These are phyloP conservation scores for Homolaphlyctis polyrhiza DNA, from an alignment of 371 early-diverging fungal genomes.

Conservation along the genomic window DNA sequence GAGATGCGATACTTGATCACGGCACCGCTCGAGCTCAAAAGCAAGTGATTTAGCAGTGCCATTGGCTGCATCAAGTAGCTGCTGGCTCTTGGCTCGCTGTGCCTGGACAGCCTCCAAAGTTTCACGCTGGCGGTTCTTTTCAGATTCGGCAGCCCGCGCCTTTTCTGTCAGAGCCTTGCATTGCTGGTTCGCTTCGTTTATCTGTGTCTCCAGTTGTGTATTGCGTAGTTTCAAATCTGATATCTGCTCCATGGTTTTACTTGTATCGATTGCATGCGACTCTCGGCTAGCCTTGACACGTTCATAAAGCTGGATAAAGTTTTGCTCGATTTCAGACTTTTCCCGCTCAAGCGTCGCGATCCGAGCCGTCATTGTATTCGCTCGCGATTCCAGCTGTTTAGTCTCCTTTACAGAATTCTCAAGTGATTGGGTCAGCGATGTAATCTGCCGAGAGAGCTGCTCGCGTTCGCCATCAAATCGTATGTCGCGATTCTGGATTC, in stretches of 20 bases:
- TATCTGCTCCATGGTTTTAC: neutral
- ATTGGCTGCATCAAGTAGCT: constrained; percentile 3
- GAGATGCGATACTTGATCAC: neutral
- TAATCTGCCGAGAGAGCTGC: neutral
- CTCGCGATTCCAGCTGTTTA: neutral
- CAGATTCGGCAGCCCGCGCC: neutral
- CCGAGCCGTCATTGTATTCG: neutral
- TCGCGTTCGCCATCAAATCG: neutral
- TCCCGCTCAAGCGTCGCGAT: neutral
- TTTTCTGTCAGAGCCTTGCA: neutral
- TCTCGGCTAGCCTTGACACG: neutral
- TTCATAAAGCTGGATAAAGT: constrained; percentile 3
- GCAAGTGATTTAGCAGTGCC: neutral
- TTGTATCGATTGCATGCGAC: neutral
- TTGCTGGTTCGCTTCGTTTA: neutral
- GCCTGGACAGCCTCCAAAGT: neutral
- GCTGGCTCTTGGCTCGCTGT: neutral
- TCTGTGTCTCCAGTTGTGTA: neutral
- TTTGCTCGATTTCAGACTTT: constrained; percentile 1
- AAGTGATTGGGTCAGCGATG: neutral
- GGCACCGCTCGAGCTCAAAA: constrained; percentile 4
- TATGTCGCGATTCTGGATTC: neutral
- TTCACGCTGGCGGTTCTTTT: neutral
- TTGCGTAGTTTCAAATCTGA: neutral
- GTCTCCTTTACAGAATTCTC: neutral